Evolutionary conservation across 345 rosid species (phyloP).

Genomic region (Gossypium australe): DNA sequence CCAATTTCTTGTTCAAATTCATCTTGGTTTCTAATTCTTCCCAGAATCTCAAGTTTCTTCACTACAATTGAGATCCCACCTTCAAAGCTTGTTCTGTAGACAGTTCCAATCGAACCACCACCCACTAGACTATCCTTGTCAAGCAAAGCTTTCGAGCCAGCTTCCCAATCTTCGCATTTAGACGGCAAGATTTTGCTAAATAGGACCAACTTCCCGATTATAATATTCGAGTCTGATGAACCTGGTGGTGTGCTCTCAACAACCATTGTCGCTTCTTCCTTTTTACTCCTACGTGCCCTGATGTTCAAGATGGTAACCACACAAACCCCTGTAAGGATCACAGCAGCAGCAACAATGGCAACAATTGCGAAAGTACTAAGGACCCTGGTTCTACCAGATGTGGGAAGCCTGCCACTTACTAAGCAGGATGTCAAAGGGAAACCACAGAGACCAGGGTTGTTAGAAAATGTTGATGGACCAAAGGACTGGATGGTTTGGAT

Average conservation of each 20-base stretch:
- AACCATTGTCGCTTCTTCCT: conserved; percentile 39
- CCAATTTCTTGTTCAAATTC: conserved; percentile 91
- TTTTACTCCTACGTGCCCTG: conserved; percentile 53
- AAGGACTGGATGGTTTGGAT: conserved; percentile 45
- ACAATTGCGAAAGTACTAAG: conserved; percentile 74
- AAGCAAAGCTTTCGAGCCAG: conserved; percentile 84
- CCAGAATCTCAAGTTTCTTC: conserved; percentile 81
- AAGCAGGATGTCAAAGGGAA: conserved; percentile 63
- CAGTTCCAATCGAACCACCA: conserved; percentile 78
- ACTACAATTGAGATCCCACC: conserved; percentile 89
- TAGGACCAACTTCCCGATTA: conserved; percentile 86
- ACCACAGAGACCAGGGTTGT: conserved; percentile 78
- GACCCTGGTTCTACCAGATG: conserved; percentile 38
- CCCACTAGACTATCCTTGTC: conserved; percentile 87
- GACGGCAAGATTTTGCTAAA: conserved; percentile 92
- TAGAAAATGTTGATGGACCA: conserved; percentile 59
- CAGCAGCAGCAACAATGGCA: conserved; percentile 78
- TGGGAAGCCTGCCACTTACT: conserved; percentile 6
- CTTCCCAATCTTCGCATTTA: conserved; percentile 94
- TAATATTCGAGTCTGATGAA: conserved; percentile 59
- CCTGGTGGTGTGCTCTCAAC: conserved; percentile 75
- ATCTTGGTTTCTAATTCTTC: conserved; percentile 85
- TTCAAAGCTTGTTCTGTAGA: conserved; percentile 75
- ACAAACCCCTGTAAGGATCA: conserved; percentile 82
- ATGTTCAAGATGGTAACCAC: conserved; percentile 73